These are phyloP conservation scores for Selaginella moellendorffii DNA, from an alignment of 75 land plant genomes.

Conservation along the genomic window DNA sequence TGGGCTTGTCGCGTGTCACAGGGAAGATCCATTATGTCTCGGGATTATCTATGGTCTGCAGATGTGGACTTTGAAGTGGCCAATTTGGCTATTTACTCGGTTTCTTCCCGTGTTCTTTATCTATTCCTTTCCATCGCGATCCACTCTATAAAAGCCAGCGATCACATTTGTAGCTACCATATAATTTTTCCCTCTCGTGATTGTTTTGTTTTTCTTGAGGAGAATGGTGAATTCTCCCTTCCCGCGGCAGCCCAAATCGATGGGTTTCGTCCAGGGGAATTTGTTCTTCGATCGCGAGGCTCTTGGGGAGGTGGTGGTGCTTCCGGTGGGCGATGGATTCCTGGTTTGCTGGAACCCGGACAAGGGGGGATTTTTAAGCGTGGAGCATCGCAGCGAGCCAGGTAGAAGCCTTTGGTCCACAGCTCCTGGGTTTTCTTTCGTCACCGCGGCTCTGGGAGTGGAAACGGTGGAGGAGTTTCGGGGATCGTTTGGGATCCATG, in stretches of 20 bases:
- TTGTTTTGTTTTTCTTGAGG: too few species aligned
- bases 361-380: conserved; percentile 36
- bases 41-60: too few species aligned
- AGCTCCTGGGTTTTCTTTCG: conserved; percentile 42
- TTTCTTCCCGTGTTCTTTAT: too few species aligned
- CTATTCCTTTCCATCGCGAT: too few species aligned
- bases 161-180: too few species aligned
- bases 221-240: conserved; percentile 16
- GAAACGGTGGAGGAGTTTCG: conserved; percentile 51
- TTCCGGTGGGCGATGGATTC: conserved; percentile 35
- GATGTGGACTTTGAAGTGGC: too few species aligned
- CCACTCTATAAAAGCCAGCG: too few species aligned
- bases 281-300: conserved; percentile 11
- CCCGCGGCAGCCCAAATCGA: conserved; percentile 8
- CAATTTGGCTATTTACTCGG: too few species aligned
- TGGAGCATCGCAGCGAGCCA: conserved; percentile 34
- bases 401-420: conserved; percentile 45
- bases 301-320: background rate
- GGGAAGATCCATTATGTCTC: too few species aligned
- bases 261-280: conserved; percentile 10
- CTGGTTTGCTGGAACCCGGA: conserved; percentile 26
- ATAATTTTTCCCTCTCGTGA: too few species aligned
- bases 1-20: too few species aligned
- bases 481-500: conserved; percentile 62
- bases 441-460: conserved; percentile 51